These are phyloP conservation scores for Cyclanthera cordifolia DNA, from an alignment of 306 rosid species.

Conservation along the genomic window DNA sequence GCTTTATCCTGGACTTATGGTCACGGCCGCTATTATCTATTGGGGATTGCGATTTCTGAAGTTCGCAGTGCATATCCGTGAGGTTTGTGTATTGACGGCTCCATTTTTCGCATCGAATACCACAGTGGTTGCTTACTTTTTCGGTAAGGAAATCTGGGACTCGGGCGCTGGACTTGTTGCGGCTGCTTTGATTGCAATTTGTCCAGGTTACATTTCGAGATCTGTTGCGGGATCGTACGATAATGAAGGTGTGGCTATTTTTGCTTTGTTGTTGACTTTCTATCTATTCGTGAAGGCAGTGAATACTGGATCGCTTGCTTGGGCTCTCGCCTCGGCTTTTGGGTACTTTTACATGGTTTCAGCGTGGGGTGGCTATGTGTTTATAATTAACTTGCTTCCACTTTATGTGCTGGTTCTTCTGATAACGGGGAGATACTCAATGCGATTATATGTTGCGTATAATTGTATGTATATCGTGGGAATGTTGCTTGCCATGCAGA, in stretches of 20 bases:
- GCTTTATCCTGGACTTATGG: slow-evolving; percentile 92
- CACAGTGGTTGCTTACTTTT: slow-evolving; percentile 76
- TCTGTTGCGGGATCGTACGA: slow-evolving; percentile 96
- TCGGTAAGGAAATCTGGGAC: slow-evolving; percentile 92
- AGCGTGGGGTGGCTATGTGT: slow-evolving; percentile 98
- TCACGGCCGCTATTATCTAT: slow-evolving; percentile 80
- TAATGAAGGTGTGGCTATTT: slow-evolving; percentile 95
- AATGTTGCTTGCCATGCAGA: slow-evolving; percentile 97
- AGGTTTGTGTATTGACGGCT: slow-evolving; percentile 88
- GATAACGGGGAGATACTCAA: slow-evolving; percentile 74
- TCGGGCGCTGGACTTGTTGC: slow-evolving; percentile 93
- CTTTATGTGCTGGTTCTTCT: slow-evolving; percentile 79
- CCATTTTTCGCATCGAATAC: slow-evolving; percentile 96
- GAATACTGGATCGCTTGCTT: slow-evolving; percentile 80
- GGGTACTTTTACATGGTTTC: slow-evolving; percentile 98
- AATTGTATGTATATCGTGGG: slow-evolving; percentile 86
- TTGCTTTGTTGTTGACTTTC: slow-evolving; percentile 65
- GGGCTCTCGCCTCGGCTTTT: slow-evolving; percentile 84
- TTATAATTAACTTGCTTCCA: slow-evolving; percentile 72
- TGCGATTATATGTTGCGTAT: slow-evolving; percentile 86
- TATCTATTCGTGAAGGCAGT: slow-evolving; percentile 92
- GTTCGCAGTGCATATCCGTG: slow-evolving; percentile 80
- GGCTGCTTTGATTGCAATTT: slow-evolving; percentile 80
- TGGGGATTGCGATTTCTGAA: slow-evolving; percentile 49
- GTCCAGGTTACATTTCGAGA: slow-evolving; percentile 91